Evolutionary conservation across 2,329 filamentous ascomycete species (phyloP), one percentile per base, ranked within the genome.

Genomic region (Colletotrichum plurivorum): DNA sequence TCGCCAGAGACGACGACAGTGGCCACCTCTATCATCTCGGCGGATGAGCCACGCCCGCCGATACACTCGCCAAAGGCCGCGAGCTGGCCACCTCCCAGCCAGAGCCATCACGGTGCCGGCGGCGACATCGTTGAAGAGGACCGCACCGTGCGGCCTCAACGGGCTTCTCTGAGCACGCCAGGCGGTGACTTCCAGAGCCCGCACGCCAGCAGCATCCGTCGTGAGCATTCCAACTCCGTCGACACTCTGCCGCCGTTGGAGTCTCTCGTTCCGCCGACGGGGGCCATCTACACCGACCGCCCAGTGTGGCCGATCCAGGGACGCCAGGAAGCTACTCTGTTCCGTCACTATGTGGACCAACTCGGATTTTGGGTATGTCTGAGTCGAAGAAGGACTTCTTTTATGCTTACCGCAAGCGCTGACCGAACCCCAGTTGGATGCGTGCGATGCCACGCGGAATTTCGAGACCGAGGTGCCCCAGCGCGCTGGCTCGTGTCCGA

Each of bases 391-490:
- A n/a, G 5, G 16, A 7, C 45, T 22, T 20, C 31, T 59, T 16
- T 22, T 22, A n/a, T 20, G 48, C 49, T 63, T 57, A 22, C 39
- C 60, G 13, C 36, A 9, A 54, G 27, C 16, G 53, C 68, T 71
- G n/a, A 71, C 48, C 3, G 22, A 13, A 9, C 16, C 41, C 72
- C 53, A 84, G 82, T 82, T 84, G 57, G 82, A 84, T 61, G 72
- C 83, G 2, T 84, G 82, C 53, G 82, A 84, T 51, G 76, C 78
- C 5, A 67, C 71, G 2, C 75, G 75, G 18, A 86, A 88, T 67
- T 90, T 90, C 71, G 84, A 85, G 63, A 79, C 82, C 0, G 78
- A 86, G 6, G 87, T 90, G 0, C 88, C 88, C 0, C 81, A 85
- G 62, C 80, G 85, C 20, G 86, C 88, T 4, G 82, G 81, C 13